Percentiles rank a stretch among this genome's conserved stretches.
Evolutionary conservation across 257 asterid genomes (phyloP).

Genomic region (Mitragyna speciosa): DNA sequence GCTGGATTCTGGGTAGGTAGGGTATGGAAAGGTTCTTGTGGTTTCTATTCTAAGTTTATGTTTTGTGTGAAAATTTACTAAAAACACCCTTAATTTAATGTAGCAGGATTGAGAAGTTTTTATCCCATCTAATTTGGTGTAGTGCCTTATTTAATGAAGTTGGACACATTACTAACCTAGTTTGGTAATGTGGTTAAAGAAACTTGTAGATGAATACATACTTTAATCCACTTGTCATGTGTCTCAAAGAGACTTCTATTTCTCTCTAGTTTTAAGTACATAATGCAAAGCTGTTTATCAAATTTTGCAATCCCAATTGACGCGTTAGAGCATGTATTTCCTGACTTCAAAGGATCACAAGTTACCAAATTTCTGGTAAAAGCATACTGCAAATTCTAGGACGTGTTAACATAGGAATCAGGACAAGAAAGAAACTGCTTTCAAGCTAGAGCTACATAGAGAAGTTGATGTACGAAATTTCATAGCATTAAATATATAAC

Average conservation of each 20-base stretch:
- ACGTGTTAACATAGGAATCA: too few species aligned
- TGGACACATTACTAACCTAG: neutral
- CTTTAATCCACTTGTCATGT: neutral
- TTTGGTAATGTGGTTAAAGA: neutral
- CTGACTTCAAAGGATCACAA: neutral
- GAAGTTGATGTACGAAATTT: too few species aligned
- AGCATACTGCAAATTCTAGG: too few species aligned
- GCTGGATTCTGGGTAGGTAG: neutral
- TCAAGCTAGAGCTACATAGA: too few species aligned
- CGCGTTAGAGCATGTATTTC: neutral
- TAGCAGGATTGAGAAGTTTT: neutral
- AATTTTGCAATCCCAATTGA: too few species aligned
- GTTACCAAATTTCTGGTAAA: neutral
- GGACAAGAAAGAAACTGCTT: too few species aligned
- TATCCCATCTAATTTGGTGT: neutral
- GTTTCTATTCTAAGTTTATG: neutral
- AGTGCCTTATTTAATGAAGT: neutral
- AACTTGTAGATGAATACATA: neutral
- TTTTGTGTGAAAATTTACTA: neutral
- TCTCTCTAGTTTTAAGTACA: too few species aligned
- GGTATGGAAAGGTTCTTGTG: neutral
- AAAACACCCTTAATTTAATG: neutral
- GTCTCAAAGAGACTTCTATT: neutral
- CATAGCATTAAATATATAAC: too few species aligned
- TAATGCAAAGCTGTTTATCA: too few species aligned